Conservation (phyloP, 2,329 filamentous ascomycete species). For the Fusarium sp. region DNA sequence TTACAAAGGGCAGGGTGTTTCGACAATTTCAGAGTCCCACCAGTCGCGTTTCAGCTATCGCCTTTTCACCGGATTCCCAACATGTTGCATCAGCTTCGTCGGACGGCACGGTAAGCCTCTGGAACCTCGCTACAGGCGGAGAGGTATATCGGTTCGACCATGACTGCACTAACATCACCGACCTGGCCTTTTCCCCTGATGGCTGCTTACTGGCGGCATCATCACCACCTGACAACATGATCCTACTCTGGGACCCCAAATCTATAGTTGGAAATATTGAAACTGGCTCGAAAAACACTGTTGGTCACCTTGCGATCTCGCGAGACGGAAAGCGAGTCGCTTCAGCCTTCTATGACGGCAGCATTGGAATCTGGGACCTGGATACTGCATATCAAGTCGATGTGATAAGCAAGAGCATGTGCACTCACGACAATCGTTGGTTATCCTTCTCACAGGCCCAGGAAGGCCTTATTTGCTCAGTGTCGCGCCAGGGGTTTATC, state of each 20-base stretch:
- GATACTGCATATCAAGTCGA: background rate
- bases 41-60: background rate
- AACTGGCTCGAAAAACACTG: background rate
- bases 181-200: background rate
- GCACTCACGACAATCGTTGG: background rate
- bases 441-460: background rate
- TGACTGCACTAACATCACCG: too few relatives aligned
- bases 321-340: background rate
- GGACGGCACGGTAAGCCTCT: background rate
- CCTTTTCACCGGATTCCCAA: background rate
- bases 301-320: background rate
- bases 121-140: background rate
- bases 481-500: background rate
- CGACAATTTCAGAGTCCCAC: background rate
- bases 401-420: too few relatives aligned
- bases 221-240: background rate
- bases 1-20: background rate
- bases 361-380: background rate
- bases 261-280: background rate
- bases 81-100: background rate
- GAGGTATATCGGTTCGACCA: background rate
- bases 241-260: background rate
- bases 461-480: background rate
- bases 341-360: background rate
- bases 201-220: background rate